Evolutionary conservation across 257 asterid species (phyloP).

Genomic region (Ophiorrhiza pumila): DNA sequence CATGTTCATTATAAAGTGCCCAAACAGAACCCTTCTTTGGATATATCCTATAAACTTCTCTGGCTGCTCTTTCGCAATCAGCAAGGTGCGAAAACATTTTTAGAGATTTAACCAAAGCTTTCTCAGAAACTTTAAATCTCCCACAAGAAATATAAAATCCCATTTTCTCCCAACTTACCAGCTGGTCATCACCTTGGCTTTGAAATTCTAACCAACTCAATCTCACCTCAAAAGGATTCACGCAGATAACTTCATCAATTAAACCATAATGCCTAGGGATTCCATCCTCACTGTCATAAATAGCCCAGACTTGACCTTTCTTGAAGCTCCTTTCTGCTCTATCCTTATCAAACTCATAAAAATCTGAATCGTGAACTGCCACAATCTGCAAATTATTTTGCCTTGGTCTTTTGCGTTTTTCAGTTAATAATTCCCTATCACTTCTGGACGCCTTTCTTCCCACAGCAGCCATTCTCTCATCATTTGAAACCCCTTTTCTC

Average conservation of each 20-base stretch:
- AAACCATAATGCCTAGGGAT: constrained; percentile 85
- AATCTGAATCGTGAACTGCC: constrained; percentile 54
- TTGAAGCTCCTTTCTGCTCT: constrained; percentile 64
- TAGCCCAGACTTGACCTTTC: constrained; percentile 95
- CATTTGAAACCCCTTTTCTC: constrained; percentile 16
- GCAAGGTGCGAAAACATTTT: constrained; percentile 70
- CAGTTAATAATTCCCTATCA: constrained; percentile 23
- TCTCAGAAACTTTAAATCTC: constrained; percentile 54
- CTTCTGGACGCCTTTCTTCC: constrained; percentile 12
- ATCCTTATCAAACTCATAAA: constrained; percentile 70
- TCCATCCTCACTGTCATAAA: constrained; percentile 70
- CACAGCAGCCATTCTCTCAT: constrained; percentile 8
- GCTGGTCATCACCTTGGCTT: constrained; percentile 36
- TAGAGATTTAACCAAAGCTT: constrained; percentile 41
- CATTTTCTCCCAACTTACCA: constrained; percentile 36
- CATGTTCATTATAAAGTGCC: constrained; percentile 48
- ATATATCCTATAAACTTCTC: constrained; percentile 58
- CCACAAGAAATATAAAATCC: constrained; percentile 66
- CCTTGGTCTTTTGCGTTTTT: constrained; percentile 27
- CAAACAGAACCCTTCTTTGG: constrained; percentile 88
- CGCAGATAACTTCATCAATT: constrained; percentile 53
- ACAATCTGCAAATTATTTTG: constrained; percentile 40
- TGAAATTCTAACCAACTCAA: constrained; percentile 61
- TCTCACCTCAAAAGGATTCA: constrained; percentile 64
- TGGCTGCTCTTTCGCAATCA: constrained; percentile 67